phyloP scores from a whole-genome alignment of 768 basidiomycete genomes.

The Serendipita indica region DNA sequence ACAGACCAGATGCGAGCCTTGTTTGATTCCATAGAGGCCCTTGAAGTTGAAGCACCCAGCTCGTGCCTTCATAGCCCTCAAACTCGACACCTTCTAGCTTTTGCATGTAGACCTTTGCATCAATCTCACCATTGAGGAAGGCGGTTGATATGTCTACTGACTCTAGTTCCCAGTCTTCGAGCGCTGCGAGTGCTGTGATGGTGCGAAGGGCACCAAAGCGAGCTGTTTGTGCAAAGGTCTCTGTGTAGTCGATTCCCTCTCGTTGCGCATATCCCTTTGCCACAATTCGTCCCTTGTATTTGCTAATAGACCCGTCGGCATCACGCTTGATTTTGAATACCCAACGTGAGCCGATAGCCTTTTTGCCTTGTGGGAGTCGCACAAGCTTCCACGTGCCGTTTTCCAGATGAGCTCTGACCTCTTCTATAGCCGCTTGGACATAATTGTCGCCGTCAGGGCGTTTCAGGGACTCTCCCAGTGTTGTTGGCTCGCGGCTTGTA shows the following conservation, averaged over 20 bases:
- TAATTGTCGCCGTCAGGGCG: constrained; percentile 16
- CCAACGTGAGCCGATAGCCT: constrained; percentile 20
- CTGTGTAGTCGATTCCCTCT: constrained; percentile 21
- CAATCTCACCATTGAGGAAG: constrained; percentile 14
- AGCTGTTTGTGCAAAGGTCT: constrained; percentile 20
- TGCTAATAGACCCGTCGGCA: constrained; percentile 16
- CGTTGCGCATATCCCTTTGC: constrained; percentile 26
- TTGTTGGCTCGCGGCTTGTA: constrained; percentile 10
- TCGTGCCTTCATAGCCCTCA: background rate
- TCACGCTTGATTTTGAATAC: constrained; percentile 23
- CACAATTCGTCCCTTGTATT: constrained; percentile 24
- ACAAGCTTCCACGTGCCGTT: constrained; percentile 16
- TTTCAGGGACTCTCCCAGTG: constrained; percentile 15
- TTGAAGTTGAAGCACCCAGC: constrained; percentile 5
- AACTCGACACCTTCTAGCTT: constrained; percentile 15
- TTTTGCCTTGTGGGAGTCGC: constrained; percentile 17
- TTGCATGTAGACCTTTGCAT: constrained; percentile 22
- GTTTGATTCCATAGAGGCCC: constrained; percentile 3
- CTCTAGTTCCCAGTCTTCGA: constrained; percentile 13
- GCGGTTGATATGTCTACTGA: constrained; percentile 10
- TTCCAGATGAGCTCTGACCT: constrained; percentile 11
- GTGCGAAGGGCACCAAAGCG: constrained; percentile 17
- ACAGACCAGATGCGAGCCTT: background rate
- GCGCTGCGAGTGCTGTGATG: constrained; percentile 19
- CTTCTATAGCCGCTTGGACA: constrained; percentile 17